Evolutionary conservation across 768 basidiomycete genomes (phyloP).

Genomic region (Mrakia hoshinonis): DNA sequence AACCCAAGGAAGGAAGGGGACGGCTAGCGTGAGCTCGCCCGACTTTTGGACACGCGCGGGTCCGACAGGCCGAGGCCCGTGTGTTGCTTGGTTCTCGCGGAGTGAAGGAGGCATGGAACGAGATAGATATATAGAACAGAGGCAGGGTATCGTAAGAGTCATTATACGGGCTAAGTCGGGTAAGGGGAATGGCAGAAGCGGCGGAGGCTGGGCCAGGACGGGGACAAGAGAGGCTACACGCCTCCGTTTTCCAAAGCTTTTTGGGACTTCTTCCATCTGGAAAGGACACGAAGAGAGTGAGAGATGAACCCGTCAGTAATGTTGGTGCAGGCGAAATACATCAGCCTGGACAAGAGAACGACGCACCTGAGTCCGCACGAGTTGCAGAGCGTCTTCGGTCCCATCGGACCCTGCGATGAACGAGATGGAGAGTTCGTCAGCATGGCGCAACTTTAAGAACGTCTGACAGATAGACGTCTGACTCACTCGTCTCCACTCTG

Average conservation of each 20-base stretch:
- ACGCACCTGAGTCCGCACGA: slow-evolving; percentile 27
- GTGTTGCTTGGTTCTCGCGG: no score
- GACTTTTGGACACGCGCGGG: no score
- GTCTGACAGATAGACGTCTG: not conserved
- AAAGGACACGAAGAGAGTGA: not conserved
- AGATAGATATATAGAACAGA: no score
- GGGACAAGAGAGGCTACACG: no score
- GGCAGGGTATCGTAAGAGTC: no score
- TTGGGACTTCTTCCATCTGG: slow-evolving; percentile 10
- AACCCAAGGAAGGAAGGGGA: no score
- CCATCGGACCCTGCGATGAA: slow-evolving; percentile 60
- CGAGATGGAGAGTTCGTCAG: not conserved
- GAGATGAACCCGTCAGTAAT: not conserved
- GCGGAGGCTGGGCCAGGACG: no score
- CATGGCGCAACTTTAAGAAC: not conserved
- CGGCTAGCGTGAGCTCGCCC: no score
- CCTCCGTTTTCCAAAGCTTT: not conserved
- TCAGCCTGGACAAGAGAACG: not conserved
- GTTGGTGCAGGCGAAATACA: not conserved
- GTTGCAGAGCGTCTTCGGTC: slow-evolving; percentile 96
- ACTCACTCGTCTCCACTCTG: slow-evolving; percentile 86
- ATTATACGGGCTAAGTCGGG: no score
- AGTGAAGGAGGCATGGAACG: no score
- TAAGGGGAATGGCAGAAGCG: no score
- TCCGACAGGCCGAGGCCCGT: no score